Conservation (phyloP, 208 protist species). For the Leptomonas seymouri region DNA sequence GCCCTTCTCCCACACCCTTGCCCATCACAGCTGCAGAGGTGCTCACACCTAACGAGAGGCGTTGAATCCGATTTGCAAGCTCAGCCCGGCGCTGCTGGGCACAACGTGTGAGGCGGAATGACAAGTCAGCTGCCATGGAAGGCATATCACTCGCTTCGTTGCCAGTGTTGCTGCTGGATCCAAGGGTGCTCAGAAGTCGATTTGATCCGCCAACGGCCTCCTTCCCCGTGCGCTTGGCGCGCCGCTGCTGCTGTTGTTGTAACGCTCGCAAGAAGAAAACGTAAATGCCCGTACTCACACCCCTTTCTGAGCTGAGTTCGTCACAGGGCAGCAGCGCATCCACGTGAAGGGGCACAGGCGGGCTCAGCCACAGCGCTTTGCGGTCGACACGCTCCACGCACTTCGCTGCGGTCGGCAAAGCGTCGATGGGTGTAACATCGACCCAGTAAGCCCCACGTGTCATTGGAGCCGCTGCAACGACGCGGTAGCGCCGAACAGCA, state of each 20-base stretch:
- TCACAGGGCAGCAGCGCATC: conserved; percentile 68
- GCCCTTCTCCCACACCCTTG: neutral
- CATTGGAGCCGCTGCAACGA: conserved; percentile 29
- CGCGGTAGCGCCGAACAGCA: conserved; percentile 12
- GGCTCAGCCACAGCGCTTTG: conserved; percentile 36
- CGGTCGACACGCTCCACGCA: conserved; percentile 41
- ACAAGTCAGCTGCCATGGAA: conserved; percentile 1
- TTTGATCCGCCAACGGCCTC: too few species aligned
- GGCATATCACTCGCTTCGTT: neutral
- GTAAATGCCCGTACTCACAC: conserved; percentile 54
- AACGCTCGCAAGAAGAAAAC: conserved; percentile 45
- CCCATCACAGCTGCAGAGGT: neutral
- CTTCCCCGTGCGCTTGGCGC: too few species aligned
- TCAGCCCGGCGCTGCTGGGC: conserved; percentile 14
- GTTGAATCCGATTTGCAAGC: conserved; percentile 4
- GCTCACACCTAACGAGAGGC: neutral
- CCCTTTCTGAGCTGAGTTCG: conserved; percentile 52
- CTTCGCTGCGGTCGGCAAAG: neutral
- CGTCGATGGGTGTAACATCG: conserved; percentile 23
- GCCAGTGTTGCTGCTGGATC: neutral
- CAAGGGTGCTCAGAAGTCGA: too few species aligned
- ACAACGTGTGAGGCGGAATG: conserved; percentile 18
- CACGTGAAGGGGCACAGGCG: conserved; percentile 38
- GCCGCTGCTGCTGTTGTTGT: conserved; percentile 12
- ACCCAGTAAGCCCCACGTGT: conserved; percentile 46